Conservation (phyloP, 208 protist species). For the Crithidia mellificae region DNA sequence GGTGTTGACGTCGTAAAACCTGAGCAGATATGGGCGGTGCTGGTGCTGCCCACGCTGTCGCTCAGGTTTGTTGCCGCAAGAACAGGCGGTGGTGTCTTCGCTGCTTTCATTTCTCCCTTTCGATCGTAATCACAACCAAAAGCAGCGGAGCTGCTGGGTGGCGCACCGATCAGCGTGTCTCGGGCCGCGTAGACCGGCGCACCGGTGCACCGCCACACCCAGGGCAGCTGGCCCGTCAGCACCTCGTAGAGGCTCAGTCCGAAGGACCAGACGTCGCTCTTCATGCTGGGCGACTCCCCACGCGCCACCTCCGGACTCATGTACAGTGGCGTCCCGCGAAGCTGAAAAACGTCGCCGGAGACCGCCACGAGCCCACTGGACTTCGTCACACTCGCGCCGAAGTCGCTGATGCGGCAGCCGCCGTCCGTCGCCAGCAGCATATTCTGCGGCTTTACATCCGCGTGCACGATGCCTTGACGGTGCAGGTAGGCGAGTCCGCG, state of each 20-base stretch:
- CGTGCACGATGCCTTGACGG: slow-evolving; percentile 70
- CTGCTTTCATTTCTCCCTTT: too few species aligned
- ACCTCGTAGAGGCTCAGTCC: slow-evolving; percentile 68
- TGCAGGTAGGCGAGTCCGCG: slow-evolving; percentile 83
- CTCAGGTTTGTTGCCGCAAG: too few species aligned
- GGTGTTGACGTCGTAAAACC: too few species aligned
- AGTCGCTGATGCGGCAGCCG: slow-evolving; percentile 82
- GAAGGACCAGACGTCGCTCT: slow-evolving; percentile 79
- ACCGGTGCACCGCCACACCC: slow-evolving; percentile 31
- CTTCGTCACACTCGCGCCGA: slow-evolving; percentile 86
- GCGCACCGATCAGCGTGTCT: neutral
- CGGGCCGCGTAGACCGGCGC: slow-evolving; percentile 4
- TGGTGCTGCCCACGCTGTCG: too few species aligned
- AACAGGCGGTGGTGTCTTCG: neutral
- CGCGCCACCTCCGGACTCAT: slow-evolving; percentile 67
- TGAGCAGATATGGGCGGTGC: too few species aligned
- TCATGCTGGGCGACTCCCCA: slow-evolving; percentile 42
- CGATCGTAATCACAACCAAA: too few species aligned
- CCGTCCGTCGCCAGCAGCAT: slow-evolving; percentile 76
- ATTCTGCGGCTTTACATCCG: slow-evolving; percentile 91
- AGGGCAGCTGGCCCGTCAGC: slow-evolving; percentile 70
- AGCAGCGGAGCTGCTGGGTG: neutral
- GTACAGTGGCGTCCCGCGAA: slow-evolving; percentile 70
- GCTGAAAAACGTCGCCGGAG: slow-evolving; percentile 35
- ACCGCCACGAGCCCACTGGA: slow-evolving; percentile 28